Base-by-base conservation (phyloP, 2,329 filamentous ascomycete species). In the Xylariaceae sp. region DNA sequence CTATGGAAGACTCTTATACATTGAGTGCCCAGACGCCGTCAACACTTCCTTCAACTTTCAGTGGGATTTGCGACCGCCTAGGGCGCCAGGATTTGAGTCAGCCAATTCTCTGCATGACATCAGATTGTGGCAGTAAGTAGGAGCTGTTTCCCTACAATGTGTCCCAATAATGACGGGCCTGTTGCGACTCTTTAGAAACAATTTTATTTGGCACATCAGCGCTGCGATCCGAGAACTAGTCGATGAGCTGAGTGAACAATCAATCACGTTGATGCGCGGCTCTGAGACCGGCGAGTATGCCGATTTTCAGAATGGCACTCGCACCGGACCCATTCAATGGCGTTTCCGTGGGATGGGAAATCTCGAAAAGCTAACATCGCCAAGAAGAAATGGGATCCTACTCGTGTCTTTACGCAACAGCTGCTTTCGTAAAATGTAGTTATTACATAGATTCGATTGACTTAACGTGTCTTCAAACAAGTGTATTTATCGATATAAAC, bases 31-130 rank as follows among this genome's bases (percentile, higher is more conserved):
- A 3, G 55, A 58, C 44, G 53, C 57, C 10, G 45, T 54, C 46
- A 55, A 58, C 14, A 58, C 55, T n/a, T 54, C 55, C 14, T 59
- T 54, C 39, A 58, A 56, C 39, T 55, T 58, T 45, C 51, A 59
- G 17, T 59, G 55, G 55, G 53, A 58, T 17, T 54, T 52, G 3
- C 45, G 51, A n/a, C 46, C 39, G 2, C 49, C 57, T 2, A 56
- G 44, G 15, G 36, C 30, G 44, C 48, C 53, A 9, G 27, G 18
- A 1, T 56, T 58, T 22, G 51, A 56, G 39, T 56, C 55, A 2
- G 53, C 51, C 19, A 57, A 52, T 30, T 58, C 57, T 35, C 42
- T 59, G 7, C 53, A 58, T 39, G 55, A 58, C 30, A 54, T 52
- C 30, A 48, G 52, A 44, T 56, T 53, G 19, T 59, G 55, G 53